Conservation (phyloP, 2,329 filamentous ascomycete genomes). For the Aspergillus cejpii region DNA sequence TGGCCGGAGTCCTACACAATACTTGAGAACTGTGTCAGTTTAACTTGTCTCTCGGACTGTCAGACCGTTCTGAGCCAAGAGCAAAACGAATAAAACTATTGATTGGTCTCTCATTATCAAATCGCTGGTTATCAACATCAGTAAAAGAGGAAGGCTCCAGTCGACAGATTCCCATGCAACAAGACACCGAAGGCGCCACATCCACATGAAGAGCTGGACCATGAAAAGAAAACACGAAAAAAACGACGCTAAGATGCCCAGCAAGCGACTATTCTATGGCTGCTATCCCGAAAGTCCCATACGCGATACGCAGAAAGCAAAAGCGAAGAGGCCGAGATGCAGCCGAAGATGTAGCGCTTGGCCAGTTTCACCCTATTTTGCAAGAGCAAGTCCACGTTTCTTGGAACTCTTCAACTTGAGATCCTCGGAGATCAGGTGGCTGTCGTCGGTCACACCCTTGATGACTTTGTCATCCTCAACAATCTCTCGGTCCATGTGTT, state of each 20-base stretch:
- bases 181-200: conserved; percentile 2
- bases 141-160: too few relatives aligned
- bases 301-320: neutral
- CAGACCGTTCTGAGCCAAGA: neutral
- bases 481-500: conserved; percentile 38
- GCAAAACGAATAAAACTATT: neutral
- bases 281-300: too few relatives aligned
- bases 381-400: conserved; percentile 18
- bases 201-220: neutral
- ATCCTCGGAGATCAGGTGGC: conserved; percentile 34
- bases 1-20: too few relatives aligned
- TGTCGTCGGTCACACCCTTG: conserved; percentile 32
- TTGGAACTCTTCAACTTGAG: conserved; percentile 24
- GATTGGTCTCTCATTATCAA: conserved; percentile 1
- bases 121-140: neutral
- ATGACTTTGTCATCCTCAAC: conserved; percentile 38
- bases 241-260: too few relatives aligned
- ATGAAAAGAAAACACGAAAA: too few relatives aligned
- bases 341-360: neutral
- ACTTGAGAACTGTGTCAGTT: too few relatives aligned
- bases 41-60: too few relatives aligned
- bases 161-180: conserved; percentile 6
- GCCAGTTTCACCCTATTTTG: conserved; percentile 1
- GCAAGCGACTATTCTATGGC: too few relatives aligned
- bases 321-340: neutral